Conservation (phyloP, 23 red algal genomes). For the Gracilaria domingensis region DNA sequence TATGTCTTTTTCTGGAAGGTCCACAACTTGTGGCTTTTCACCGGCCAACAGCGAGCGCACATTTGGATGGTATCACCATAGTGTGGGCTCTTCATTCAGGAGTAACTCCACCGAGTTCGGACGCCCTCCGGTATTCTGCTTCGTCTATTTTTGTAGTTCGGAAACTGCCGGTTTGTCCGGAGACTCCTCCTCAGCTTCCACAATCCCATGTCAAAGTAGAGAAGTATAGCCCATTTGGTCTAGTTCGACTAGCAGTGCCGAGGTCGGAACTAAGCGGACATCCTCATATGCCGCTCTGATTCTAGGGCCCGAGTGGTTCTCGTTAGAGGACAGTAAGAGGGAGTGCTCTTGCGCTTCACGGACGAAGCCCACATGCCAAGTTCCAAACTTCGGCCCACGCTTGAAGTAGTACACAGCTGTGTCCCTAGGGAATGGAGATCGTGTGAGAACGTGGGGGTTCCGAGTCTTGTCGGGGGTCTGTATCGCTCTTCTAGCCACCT, state of each 20-base stretch:
- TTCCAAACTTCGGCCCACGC: slow-evolving; percentile 41
- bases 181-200: neutral
- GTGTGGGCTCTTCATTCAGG: neutral
- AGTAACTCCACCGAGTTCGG: neutral
- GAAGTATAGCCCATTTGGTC: slow-evolving; percentile 33
- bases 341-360: neutral
- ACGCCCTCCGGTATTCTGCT: too few relatives aligned
- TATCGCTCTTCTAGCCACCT: slow-evolving; percentile 4
- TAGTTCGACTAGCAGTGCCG: slow-evolving; percentile 16
- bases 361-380: slow-evolving; percentile 28
- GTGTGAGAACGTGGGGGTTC: neutral
- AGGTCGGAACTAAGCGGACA: slow-evolving; percentile 19
- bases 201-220: neutral
- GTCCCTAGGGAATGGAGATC: neutral
- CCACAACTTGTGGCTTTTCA: neutral
- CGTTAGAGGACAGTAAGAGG: slow-evolving; percentile 23
- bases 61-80: neutral
- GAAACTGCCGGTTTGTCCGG: neutral
- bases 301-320: neutral
- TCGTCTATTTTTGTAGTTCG: neutral
- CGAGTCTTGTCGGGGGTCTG: neutral
- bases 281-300: slow-evolving; percentile 59
- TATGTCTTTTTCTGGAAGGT: neutral
- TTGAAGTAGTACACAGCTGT: slow-evolving; percentile 39
- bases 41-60: neutral